Conservation (phyloP, 192 early-diverging fungal genomes). For the Coemansia nantahalensis region DNA sequence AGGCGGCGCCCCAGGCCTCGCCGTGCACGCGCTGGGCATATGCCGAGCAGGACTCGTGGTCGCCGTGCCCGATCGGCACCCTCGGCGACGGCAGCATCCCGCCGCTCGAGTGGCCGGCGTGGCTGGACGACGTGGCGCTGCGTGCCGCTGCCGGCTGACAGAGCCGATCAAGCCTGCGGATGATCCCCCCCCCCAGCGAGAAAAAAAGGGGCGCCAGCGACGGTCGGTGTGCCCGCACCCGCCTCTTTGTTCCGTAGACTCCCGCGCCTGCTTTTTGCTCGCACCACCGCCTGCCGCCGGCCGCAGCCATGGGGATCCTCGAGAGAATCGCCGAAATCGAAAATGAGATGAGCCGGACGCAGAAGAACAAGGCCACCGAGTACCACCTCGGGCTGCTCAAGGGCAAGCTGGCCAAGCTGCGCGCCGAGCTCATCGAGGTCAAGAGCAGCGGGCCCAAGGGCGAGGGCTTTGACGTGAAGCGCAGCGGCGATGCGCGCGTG, state of each 20-base stretch:
- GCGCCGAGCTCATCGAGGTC: slow-evolving; percentile 74
- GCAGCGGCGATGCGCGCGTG: slow-evolving; percentile 94
- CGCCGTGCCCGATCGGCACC: slow-evolving; percentile 32
- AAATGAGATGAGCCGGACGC: slow-evolving; percentile 86
- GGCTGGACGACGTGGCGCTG: slow-evolving; percentile 29
- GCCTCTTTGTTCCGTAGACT: too few species aligned
- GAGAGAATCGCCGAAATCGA: slow-evolving; percentile 92
- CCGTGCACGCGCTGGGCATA: slow-evolving; percentile 20
- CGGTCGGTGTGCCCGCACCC: too few species aligned
- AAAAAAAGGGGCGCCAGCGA: too few species aligned
- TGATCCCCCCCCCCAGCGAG: too few species aligned
- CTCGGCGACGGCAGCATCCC: slow-evolving; percentile 23
- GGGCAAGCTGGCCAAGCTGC: slow-evolving; percentile 88
- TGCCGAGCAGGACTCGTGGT: slow-evolving; percentile 13
- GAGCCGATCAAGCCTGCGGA: not conserved
- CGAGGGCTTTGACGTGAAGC: slow-evolving; percentile 98
- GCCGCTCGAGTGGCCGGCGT: slow-evolving; percentile 36
- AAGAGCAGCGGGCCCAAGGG: slow-evolving; percentile 64
- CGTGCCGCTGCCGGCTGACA: not conserved
- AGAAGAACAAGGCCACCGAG: slow-evolving; percentile 99
- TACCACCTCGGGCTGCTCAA: slow-evolving; percentile 98
- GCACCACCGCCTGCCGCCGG: too few species aligned
- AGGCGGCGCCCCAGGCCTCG: not conserved
- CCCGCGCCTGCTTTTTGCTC: too few species aligned
- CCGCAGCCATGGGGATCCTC: slow-evolving; percentile 70